Evolutionary conservation across 2,329 filamentous ascomycete genomes (phyloP), one percentile per base, ranked within the genome.

Genomic region (Exophiala phaeomuriformis): DNA sequence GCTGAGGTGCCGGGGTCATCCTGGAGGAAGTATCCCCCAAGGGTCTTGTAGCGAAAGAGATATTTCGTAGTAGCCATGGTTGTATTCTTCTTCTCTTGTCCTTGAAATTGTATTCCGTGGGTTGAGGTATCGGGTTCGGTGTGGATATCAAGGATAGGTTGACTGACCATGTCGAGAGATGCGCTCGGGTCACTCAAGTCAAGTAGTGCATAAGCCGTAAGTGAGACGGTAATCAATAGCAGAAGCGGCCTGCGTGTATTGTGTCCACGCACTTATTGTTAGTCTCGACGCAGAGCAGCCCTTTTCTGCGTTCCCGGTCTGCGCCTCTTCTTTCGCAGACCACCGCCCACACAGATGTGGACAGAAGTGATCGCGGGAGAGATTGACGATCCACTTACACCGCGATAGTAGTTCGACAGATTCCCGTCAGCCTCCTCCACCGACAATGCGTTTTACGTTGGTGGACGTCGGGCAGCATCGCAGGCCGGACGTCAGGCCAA

Each of bases 191-290:
- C 45, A 46, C 33, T 55, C 45, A 52, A 51, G 33, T 57, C 40
- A 30, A 59, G 54, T 9, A 72, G 69, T 19, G 69, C 68, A 44
- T 71, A 71, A 39, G 81, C 85, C 49, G 78, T 80, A 40, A 83
- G 83, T 52, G 93, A 90, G 71, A 78, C 82, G 28, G 82, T 94
- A 49, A 80, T 88, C 64, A 75, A 74, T 58, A 81, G 86, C 64
- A 59, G 53, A 39, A 59, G 35, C 5, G 49, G 57, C 43, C 55
- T 57, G 44, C 5, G 27, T 5, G 8, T 45, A 5, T 32, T 12
- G 28, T 7, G 28, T 47, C 19, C 19, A 19, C 19, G 19, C 19
- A 19, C 19, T 19, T 19, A 19, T 19, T 19, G 19, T 19, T 19
- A 19, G 19, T 19, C 19, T 19, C 19, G 19, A 19, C 19, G 19